Evolutionary conservation across 495 filamentous ascomycete species (phyloP).

Genomic region (Xylona heveae): DNA sequence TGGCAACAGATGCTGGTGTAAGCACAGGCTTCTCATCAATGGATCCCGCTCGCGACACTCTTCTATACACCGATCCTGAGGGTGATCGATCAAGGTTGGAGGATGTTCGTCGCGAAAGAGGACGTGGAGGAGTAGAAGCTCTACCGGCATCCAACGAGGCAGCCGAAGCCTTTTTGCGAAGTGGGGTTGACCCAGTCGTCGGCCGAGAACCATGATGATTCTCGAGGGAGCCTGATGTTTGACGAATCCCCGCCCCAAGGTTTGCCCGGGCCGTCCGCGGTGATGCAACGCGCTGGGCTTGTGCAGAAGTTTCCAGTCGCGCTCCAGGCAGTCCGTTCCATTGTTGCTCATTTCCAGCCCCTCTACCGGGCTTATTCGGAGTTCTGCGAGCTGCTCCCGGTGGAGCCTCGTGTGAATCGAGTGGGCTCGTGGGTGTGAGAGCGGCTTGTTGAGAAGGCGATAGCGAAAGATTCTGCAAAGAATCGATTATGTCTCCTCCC

Average conservation of each 20-base stretch:
- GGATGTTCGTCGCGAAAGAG: conserved; percentile 26
- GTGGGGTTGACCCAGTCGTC: conserved; percentile 17
- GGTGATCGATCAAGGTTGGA: conserved; percentile 22
- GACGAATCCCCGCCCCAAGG: conserved; percentile 25
- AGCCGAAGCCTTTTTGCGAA: conserved; percentile 28
- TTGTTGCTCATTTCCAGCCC: no score
- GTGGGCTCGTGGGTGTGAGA: no score
- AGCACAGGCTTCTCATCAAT: conserved; percentile 15
- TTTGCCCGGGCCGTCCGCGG: no score
- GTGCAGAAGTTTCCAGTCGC: no score
- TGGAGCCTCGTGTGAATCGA: no score
- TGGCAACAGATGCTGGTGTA: conserved; percentile 49
- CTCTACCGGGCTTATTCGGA: no score
- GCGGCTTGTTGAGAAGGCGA: no score
- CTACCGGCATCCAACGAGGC: conserved; percentile 25
- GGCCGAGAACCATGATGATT: conserved; percentile 13
- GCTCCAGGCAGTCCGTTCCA: no score
- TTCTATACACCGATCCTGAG: conserved; percentile 15
- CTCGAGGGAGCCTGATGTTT: conserved; percentile 20
- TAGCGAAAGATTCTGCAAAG: no score
- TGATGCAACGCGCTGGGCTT: no score
- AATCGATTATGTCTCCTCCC: no score
- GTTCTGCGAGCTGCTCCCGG: no score
- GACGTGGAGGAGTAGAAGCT: conserved; percentile 17
- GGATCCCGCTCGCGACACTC: conserved; percentile 16